Evolutionary conservation across 371 early-diverging fungal species (phyloP).

Genomic region (Mortierella sp.): DNA sequence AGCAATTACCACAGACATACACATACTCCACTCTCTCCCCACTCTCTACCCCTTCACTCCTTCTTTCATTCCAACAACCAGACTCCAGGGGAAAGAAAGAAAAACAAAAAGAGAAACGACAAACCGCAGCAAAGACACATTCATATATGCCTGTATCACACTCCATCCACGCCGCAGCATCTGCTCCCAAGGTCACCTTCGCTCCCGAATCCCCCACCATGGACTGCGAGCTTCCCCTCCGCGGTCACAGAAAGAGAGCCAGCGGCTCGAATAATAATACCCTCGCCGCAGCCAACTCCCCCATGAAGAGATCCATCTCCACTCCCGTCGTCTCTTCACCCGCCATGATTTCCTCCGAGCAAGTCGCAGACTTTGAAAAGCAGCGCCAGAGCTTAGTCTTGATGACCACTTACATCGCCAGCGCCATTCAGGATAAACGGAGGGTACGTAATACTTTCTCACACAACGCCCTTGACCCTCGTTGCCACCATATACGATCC

Average conservation of each 20-base stretch:
- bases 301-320: conserved; percentile 51
- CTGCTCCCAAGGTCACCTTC: conserved; percentile 37
- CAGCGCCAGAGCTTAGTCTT: conserved; percentile 48
- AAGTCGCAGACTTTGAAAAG: conserved; percentile 45
- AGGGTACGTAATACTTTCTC: conserved; percentile 23
- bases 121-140: not conserved
- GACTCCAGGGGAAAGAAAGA: not conserved
- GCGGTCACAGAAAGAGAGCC: conserved; percentile 38
- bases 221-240: not conserved
- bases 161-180: conserved; percentile 22
- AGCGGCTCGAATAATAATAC: conserved; percentile 27
- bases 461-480: not conserved
- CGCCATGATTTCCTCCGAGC: conserved; percentile 47
- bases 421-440: conserved; percentile 49
- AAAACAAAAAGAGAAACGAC: not conserved
- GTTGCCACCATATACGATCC: conserved; percentile 20
- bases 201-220: conserved; percentile 19
- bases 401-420: conserved; percentile 55
- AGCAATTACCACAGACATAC: not conserved
- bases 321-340: conserved; percentile 41
- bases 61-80: not conserved
- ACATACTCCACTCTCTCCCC: not conserved
- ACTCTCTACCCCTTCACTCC: not conserved
- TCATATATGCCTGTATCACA: conserved; percentile 50
- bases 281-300: conserved; percentile 15